These are phyloP conservation scores for Anthracocystis panici-leucophaei DNA, from an alignment of 1,284 basidiomycete species.

Conservation along the genomic window DNA sequence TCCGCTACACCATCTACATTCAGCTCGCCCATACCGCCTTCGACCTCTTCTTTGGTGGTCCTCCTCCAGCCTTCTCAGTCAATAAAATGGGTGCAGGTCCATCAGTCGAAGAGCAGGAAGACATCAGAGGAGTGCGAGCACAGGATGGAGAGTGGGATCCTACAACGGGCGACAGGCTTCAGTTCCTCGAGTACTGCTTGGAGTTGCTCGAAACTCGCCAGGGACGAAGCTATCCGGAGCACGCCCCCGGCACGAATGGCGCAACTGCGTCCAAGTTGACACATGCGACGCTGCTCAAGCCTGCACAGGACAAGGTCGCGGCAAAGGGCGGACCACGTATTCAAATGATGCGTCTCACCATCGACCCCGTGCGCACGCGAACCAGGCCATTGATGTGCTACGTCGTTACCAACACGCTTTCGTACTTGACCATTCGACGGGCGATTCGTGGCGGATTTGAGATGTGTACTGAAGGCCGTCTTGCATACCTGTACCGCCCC, in stretches of 20 bases:
- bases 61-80: slow-evolving; percentile 7
- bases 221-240: slow-evolving; percentile 53
- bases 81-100: not conserved
- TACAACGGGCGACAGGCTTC: slow-evolving; percentile 42
- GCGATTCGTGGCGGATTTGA: slow-evolving; percentile 48
- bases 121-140: slow-evolving; percentile 27
- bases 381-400: slow-evolving; percentile 52
- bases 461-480: slow-evolving; percentile 33
- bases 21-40: slow-evolving; percentile 40
- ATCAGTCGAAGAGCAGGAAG: slow-evolving; percentile 39
- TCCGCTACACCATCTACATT: slow-evolving; percentile 28
- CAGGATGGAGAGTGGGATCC: slow-evolving; percentile 50
- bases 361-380: slow-evolving; percentile 63
- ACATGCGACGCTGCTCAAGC: slow-evolving; percentile 9
- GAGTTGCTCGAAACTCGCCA: slow-evolving; percentile 63
- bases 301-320: slow-evolving; percentile 1
- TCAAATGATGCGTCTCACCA: slow-evolving; percentile 64
- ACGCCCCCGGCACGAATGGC: slow-evolving; percentile 8
- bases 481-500: slow-evolving; percentile 60
- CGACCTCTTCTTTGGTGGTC: slow-evolving; percentile 19
- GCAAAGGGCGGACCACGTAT: slow-evolving; percentile 22
- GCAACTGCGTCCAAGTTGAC: not conserved
- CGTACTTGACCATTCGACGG: slow-evolving; percentile 26
- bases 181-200: slow-evolving; percentile 59
- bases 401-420: slow-evolving; percentile 36